A percentile compares a stretch with the other conserved stretches of the same genome.
These are phyloP conservation scores for Orbilia ellipsospora DNA, from an alignment of 2,329 filamentous ascomycete genomes.

Conservation along the genomic window DNA sequence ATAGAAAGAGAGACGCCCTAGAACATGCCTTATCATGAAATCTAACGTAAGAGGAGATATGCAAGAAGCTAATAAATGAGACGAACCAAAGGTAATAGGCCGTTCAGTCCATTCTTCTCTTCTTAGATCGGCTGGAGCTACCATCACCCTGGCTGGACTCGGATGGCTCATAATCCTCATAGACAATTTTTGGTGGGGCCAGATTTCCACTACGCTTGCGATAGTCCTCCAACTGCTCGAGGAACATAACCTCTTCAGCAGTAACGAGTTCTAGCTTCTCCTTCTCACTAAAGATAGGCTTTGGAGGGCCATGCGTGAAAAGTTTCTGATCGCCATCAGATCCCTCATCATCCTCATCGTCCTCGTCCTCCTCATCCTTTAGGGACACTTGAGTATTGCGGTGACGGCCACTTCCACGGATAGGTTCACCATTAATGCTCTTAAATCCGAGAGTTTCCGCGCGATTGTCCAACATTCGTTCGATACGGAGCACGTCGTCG, in stretches of 20 bases:
- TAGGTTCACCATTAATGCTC: constrained; percentile 26
- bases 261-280: neutral
- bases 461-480: neutral
- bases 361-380: neutral
- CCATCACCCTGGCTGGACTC: neutral
- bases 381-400: neutral
- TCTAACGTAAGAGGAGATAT: too few relatives aligned
- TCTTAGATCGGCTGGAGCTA: constrained; percentile 13
- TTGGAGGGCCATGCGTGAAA: too few relatives aligned
- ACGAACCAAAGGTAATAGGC: too few relatives aligned
- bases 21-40: too few relatives aligned
- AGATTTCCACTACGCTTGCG: constrained; percentile 20
- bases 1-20: too few relatives aligned
- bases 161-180: constrained; percentile 4
- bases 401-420: constrained; percentile 6
- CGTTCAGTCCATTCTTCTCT: constrained; percentile 15
- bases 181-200: neutral
- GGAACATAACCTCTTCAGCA: neutral
- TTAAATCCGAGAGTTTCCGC: constrained; percentile 11
- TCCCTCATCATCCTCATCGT: neutral
- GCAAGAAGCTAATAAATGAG: too few relatives aligned
- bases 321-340: too few relatives aligned
- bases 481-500: constrained; percentile 14
- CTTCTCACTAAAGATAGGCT: constrained; percentile 6
- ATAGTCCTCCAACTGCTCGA: constrained; percentile 20